Evolutionary conservation across 2,329 filamentous ascomycete species (phyloP).

Genomic region (Beauveria pseudobassiana): DNA sequence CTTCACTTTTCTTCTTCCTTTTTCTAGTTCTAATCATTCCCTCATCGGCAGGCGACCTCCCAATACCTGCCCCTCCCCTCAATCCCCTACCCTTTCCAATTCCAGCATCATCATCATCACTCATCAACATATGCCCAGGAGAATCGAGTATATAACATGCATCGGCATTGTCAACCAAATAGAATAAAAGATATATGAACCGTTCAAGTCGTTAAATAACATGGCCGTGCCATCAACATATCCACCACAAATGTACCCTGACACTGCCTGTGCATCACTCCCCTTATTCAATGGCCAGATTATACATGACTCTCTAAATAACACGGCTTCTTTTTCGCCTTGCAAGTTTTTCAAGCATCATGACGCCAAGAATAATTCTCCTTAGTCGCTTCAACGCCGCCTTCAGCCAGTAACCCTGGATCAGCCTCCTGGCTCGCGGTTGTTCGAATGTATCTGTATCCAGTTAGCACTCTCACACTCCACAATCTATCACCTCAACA

Average conservation of each 20-base stretch:
- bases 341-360: not conserved
- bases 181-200: slow-evolving; percentile 5
- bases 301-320: not conserved
- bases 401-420: slow-evolving; percentile 17
- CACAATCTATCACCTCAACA: not conserved
- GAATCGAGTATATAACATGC: not conserved
- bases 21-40: not conserved
- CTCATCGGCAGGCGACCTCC: too few species aligned
- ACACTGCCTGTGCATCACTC: not conserved
- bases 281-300: not conserved
- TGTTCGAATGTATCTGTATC: slow-evolving; percentile 43
- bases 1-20: not conserved
- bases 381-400: not conserved
- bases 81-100: not conserved
- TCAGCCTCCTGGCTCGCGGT: slow-evolving; percentile 45
- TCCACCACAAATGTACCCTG: slow-evolving; percentile 1
- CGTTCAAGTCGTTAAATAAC: slow-evolving; percentile 9
- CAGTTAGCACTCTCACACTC: slow-evolving; percentile 10
- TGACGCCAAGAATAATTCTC: not conserved
- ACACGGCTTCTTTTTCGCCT: not conserved
- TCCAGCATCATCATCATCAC: not conserved
- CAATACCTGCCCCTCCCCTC: not conserved
- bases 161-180: not conserved
- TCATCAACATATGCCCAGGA: too few species aligned
- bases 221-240: slow-evolving; percentile 5